Conservation (phyloP, 371 early-diverging fungal species). For the Lichtheimia hyalospora region DNA sequence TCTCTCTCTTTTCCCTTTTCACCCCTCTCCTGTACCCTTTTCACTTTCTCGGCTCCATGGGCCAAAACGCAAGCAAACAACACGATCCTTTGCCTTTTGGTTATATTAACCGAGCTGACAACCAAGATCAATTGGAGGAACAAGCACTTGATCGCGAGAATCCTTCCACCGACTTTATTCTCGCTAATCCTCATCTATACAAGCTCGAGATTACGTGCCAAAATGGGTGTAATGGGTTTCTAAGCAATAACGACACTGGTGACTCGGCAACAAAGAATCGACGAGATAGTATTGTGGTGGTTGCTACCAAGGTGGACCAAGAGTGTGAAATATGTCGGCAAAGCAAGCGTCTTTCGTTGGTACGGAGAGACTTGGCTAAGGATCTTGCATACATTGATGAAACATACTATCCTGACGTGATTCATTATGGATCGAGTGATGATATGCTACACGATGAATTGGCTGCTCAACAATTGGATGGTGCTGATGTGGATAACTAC, state of each 20-base stretch:
- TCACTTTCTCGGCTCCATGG: conserved; percentile 17
- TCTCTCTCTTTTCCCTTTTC: conserved; percentile 3
- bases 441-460: conserved; percentile 9
- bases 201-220: conserved; percentile 31
- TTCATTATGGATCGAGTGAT: conserved; percentile 18
- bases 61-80: conserved; percentile 36
- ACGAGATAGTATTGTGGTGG: conserved; percentile 10
- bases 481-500: background rate
- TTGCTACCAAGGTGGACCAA: conserved; percentile 17
- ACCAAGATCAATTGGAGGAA: conserved; percentile 7
- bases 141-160: conserved; percentile 6
- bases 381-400: conserved; percentile 46
- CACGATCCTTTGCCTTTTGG: conserved; percentile 39
- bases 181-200: conserved; percentile 39
- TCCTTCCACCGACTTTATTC: conserved; percentile 24
- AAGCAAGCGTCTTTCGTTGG: conserved; percentile 29
- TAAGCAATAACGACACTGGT: background rate
- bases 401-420: conserved; percentile 36
- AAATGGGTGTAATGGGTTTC: conserved; percentile 9
- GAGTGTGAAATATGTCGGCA: conserved; percentile 27
- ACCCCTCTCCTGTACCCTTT: conserved; percentile 2
- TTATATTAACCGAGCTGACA: conserved; percentile 24
- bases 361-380: conserved; percentile 29
- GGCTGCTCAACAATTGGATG: background rate
- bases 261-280: background rate